Evolutionary conservation across 1,139 yeast species (phyloP), one percentile per base, ranked within the genome.

Genomic region (Pichia sp.): DNA sequence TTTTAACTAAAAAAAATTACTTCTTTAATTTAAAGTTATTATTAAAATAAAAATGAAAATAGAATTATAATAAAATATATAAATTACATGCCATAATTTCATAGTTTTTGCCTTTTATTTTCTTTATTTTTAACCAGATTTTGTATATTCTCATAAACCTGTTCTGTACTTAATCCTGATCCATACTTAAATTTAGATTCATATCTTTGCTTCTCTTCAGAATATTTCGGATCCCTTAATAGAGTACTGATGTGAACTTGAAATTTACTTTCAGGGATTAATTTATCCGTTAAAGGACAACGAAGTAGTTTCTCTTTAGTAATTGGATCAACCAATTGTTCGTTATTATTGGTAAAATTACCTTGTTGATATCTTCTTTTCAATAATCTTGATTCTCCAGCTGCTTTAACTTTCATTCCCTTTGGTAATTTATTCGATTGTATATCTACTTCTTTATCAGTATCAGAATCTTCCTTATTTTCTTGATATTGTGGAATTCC

Each of bases 171-270:
- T 47, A 87, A 64, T 56, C 86, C 86, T 34, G 75, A 67, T 5
- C 57, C 59, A 35, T 53, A 56, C 56, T 74, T 74, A 51, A 80
- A 76, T 56, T 87, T 85, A 30, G 74, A 69, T 52, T 83, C 79
- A 59, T 75, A 82, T 16, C 70, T 71, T 48, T 75, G 74, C 57
- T 79, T 82, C 60, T 87, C 90, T 51, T 78, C 78, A 53, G 80
- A 74, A 66, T 86, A 87, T 51, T 77, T 70, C 2, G 96, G 96
- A 62, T 90, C 96, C 43, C 92, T 67, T 39, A 87, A 68, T 46
- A 85, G 67, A n/a, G 80, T 74, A 47, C 78, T 75, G 52, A 89
- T 69, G 62, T 90, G 97, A 52, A 73, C 76, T 52, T 83, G 87
- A 59, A 85, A 87, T 51, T 82, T 69, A 44, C 73, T 71, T 55